Evolutionary conservation across 2,329 filamentous ascomycete genomes (phyloP).

Genomic region (Pseudohalonectria lignicola): DNA sequence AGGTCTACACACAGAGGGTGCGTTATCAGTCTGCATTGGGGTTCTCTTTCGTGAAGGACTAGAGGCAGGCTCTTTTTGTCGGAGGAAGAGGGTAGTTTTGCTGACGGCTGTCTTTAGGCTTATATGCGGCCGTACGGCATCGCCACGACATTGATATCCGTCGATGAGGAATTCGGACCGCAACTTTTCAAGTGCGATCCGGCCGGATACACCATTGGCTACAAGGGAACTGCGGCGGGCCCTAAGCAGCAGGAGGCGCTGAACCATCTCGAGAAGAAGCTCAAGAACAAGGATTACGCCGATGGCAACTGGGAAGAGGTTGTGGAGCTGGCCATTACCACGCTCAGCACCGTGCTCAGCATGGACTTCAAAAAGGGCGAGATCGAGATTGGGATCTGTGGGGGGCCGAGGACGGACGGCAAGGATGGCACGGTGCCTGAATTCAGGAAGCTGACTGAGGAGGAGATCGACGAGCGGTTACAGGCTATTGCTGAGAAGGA

Average conservation of each 20-base stretch:
- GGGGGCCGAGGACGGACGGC: constrained; percentile 73
- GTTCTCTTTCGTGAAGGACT: background rate
- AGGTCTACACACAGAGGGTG: constrained; percentile 97
- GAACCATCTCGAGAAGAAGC: constrained; percentile 98
- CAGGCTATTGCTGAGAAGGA: constrained; percentile 99
- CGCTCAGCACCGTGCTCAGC: constrained; percentile 89
- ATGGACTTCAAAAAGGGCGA: constrained; percentile 99
- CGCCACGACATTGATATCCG: constrained; percentile 85
- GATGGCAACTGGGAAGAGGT: constrained; percentile 95
- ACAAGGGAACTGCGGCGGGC: constrained; percentile 94
- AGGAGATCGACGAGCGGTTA: constrained; percentile 96
- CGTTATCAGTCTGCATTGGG: constrained; percentile 12
- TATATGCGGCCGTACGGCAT: constrained; percentile 98
- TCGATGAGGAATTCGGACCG: constrained; percentile 85
- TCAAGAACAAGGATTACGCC: constrained; percentile 96
- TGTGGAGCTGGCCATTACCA: constrained; percentile 91
- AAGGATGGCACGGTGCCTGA: constrained; percentile 67
- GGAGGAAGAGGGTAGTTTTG: background rate
- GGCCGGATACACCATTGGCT: constrained; percentile 94
- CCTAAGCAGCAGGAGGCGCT: constrained; percentile 98
- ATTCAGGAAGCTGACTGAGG: constrained; percentile 87
- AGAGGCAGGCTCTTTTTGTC: background rate
- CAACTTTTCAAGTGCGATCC: constrained; percentile 98
- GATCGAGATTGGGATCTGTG: constrained; percentile 95
- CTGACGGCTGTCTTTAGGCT: constrained; percentile 40